Percentiles rank a stretch among this genome's conserved stretches.
phyloP scores from a whole-genome alignment of 169 alveolate genomes.

The Cyclospora cayetanensis region DNA sequence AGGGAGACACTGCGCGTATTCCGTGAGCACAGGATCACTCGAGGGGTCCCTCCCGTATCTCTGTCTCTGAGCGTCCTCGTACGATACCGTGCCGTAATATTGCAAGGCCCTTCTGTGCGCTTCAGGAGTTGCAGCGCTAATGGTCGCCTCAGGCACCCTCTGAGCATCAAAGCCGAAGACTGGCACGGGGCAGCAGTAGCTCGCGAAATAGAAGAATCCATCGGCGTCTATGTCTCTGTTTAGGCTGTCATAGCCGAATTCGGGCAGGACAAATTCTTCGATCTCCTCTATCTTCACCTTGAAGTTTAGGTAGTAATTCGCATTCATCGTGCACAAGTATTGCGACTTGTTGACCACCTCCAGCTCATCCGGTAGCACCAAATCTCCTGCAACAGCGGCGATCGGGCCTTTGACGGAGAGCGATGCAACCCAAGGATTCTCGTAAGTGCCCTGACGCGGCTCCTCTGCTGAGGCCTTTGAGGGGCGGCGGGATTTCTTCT shows the following conservation, averaged over 20 bases:
- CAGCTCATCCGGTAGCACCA: constrained; percentile 78
- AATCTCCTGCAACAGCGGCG: constrained; percentile 90
- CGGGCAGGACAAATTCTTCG: constrained; percentile 82
- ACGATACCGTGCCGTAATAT: neutral
- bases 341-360: constrained; percentile 86
- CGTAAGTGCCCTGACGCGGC: constrained; percentile 6
- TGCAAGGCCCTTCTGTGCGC: neutral
- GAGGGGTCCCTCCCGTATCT: neutral
- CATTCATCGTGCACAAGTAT: constrained; percentile 83
- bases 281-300: constrained; percentile 86
- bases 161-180: constrained; percentile 85
- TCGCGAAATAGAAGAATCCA: constrained; percentile 86
- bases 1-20: neutral
- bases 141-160: constrained; percentile 79
- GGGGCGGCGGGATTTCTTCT: neutral
- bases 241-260: constrained; percentile 85
- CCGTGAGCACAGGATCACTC: neutral
- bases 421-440: constrained; percentile 78
- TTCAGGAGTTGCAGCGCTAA: neutral
- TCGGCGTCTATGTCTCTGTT: constrained; percentile 86
- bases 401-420: constrained; percentile 87
- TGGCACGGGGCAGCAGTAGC: constrained; percentile 84
- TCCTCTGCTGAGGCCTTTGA: neutral
- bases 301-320: constrained; percentile 83
- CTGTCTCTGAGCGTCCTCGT: neutral